Base-by-base conservation (phyloP, 2,329 filamentous ascomycete genomes). In the Sporothrix dimorphospora region DNA sequence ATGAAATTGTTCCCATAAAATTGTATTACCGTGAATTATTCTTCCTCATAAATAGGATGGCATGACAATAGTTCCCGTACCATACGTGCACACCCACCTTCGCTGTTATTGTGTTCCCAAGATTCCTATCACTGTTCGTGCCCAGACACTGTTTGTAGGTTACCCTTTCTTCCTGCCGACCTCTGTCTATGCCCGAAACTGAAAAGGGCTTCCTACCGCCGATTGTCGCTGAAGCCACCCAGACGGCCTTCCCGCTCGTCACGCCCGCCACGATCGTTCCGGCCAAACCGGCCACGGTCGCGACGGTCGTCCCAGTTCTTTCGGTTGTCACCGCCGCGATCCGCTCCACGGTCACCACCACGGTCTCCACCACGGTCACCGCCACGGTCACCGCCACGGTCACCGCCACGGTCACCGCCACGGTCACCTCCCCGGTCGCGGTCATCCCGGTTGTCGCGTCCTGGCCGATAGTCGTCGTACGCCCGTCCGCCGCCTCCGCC, bases 391-490 rank as follows among this genome's bases (percentile, higher is more conserved):
- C 45, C 42, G 24, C 51, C 53, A 19, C 71, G 59, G 21, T 73
- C 61, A 19, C 47, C 59, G 30, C 70, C 69, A 27, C 72, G 40
- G 67, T 66, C 71, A 53, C 68, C 73, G 57, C 45, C 57, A 11
- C 67, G 57, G 5, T 38, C 72, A 63, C 47, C 74, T 16, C 82
- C 82, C 8, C 82, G 61, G 3, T 38, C 70, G 12, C 70, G 49
- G 55, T 70, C 53, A 11, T 53, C 45, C 2, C 55, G 57, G 1
- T 27, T 8, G 24, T 72, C 63, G 3, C 66, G 71, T 2, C 27
- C 34, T 9, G 40, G 55, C 8, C 71, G 42, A 45, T 74, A 73
- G 70, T 73, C 71, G 14, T 74, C 72, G 72, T 73, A 71, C 4
- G 4, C n/a, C 24, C 55, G 72, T 7, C 34, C 66, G 57, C 69